These are phyloP conservation scores for Fusarium dlaminii DNA, from an alignment of 2,329 filamentous ascomycete species.

Conservation along the genomic window DNA sequence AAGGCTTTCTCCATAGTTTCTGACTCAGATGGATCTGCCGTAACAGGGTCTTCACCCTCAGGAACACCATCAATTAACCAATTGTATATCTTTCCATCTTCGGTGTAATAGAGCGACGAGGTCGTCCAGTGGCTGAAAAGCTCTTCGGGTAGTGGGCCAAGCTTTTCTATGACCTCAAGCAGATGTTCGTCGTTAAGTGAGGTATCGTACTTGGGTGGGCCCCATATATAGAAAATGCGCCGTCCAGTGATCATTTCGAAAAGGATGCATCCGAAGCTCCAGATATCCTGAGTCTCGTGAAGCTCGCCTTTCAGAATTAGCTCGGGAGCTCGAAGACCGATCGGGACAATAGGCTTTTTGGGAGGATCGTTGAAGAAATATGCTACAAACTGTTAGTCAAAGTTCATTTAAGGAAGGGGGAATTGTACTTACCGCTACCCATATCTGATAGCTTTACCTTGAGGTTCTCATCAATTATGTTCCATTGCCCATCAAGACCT, in stretches of 20 bases:
- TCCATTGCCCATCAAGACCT: not conserved
- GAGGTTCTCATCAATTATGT: not conserved
- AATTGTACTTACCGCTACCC: not conserved
- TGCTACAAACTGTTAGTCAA: not conserved
- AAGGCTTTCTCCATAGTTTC: not conserved
- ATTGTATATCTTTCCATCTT: not conserved
- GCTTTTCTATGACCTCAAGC: not conserved
- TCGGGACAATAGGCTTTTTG: rapidly evolving
- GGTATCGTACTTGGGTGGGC: rapidly evolving
- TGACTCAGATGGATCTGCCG: not conserved
- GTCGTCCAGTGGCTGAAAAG: not conserved
- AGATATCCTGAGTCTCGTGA: not conserved
- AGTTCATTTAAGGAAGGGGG: rapidly evolving
- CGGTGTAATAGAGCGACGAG: not conserved
- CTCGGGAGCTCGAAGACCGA: not conserved
- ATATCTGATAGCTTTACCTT: constrained; percentile 11
- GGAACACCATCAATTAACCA: not conserved
- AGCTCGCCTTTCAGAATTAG: not conserved
- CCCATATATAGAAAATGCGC: not conserved
- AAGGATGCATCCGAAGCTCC: constrained; percentile 20
- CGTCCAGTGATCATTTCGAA: not conserved
- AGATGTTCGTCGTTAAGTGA: not conserved
- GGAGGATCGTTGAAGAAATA: not conserved
- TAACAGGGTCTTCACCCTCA: not conserved
- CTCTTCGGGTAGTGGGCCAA: not conserved